Evolutionary conservation across 768 basidiomycete species (phyloP), one percentile per base, ranked within the genome.

Genomic region (Lentinula edodes): DNA sequence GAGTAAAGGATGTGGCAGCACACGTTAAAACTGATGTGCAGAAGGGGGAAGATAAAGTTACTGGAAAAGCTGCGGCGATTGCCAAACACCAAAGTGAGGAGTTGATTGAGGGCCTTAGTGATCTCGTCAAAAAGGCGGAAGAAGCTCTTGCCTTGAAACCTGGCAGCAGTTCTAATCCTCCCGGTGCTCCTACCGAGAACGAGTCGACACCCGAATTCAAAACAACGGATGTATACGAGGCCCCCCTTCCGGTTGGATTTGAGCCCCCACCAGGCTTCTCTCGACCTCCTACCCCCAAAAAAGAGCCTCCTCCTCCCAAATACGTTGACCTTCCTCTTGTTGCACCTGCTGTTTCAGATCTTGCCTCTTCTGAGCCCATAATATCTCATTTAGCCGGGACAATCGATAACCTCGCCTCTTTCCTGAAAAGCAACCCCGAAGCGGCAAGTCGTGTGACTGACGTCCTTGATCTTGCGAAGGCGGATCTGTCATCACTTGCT

Each of bases 231-330:
- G 76, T 89, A 18, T 96, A 96, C 69, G 73, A 76, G 50, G 81
- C 75, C 16, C 88, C 89, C 6, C 79, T 98, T 23, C 97, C 96
- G n/a, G 74, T 99, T 55, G 96, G 95, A 12, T 93, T 91, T 71
- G 95, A 98, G 72, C 93, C 90, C 9, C 95, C 96, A 38, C 93
- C 93, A 23, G 96, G 96, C 18, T 98, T 86, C 72, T 78, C 81
- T 60, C 81, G 86, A 42, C 86, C 90, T 12, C 65, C 76, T 20
- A 79, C 85, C 18, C 74, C 81, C 35, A 84, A 85, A 69, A 72
- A 76, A 41, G 66, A 72, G 43, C 56, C 70, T n/a, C 70, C 64
- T 42, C 67, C 75, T 61, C 72, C 74, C 0, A 67, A 71, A 12
- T 52, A 46, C 36, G 65, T 71, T 13, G 66, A 69, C 0, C 81